Conservation (phyloP, 2,329 filamentous ascomycete species). For the Colletotrichum euphorbiae region DNA sequence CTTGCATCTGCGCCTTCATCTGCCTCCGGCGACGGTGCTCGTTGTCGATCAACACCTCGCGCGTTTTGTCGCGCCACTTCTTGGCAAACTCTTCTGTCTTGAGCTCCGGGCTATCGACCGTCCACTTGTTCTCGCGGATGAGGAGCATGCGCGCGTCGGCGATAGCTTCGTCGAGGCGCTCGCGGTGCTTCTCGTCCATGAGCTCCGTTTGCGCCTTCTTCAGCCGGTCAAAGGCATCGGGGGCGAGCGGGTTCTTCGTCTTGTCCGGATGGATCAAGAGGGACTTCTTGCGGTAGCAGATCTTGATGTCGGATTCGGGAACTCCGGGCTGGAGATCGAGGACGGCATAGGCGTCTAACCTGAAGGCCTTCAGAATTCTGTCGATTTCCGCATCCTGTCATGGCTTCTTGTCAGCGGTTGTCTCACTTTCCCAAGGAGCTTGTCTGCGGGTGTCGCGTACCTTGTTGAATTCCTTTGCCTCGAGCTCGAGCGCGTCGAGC, state of each 20-base stretch:
- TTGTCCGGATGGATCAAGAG: constrained; percentile 99
- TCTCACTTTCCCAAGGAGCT: background rate
- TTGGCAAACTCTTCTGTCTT: constrained; percentile 85
- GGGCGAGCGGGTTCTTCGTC: constrained; percentile 88
- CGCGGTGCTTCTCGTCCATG: constrained; percentile 93
- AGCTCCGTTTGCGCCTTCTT: constrained; percentile 94
- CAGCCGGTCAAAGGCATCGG: constrained; percentile 95
- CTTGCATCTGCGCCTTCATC: constrained; percentile 93
- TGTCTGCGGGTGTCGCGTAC: constrained; percentile 53
- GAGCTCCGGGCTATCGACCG: constrained; percentile 86
- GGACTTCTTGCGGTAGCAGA: constrained; percentile 95
- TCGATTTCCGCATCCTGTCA: constrained; percentile 91
- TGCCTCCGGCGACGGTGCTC: constrained; percentile 87
- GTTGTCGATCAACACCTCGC: constrained; percentile 91
- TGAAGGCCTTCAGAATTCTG: constrained; percentile 91
- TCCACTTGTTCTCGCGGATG: constrained; percentile 95
- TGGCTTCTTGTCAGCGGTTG: background rate
- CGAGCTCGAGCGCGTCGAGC: constrained; percentile 82
- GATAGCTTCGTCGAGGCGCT: constrained; percentile 90
- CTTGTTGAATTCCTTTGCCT: constrained; percentile 93
- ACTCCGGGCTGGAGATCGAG: constrained; percentile 96
- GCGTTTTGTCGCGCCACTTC: constrained; percentile 91
- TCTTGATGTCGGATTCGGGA: constrained; percentile 95
- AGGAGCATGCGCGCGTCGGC: constrained; percentile 95
- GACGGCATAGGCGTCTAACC: constrained; percentile 84